Conservation (phyloP, 164 flowering plant genomes). For the Stephania yunnanensis region DNA sequence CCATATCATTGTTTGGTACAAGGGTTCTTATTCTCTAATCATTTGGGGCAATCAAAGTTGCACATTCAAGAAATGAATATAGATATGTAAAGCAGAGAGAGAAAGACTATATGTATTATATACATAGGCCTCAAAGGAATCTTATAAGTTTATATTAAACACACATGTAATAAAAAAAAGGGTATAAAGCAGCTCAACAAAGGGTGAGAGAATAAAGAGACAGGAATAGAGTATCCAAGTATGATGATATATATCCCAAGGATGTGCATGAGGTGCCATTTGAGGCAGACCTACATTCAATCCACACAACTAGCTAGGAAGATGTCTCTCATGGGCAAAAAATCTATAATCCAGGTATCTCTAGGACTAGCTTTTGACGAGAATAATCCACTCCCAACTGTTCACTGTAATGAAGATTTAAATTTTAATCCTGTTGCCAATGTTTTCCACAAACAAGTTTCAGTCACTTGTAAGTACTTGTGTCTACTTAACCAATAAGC, state of each 20-base stretch:
- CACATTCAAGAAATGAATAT: background rate
- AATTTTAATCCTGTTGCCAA: too few species aligned
- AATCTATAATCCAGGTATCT: too few species aligned
- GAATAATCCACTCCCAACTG: too few species aligned
- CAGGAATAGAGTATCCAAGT: background rate
- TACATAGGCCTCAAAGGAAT: background rate
- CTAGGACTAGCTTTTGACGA: too few species aligned
- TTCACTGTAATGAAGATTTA: too few species aligned
- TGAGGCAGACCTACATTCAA: background rate
- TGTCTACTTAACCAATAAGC: too few species aligned
- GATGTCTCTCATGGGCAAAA: too few species aligned
- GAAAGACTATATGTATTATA: too few species aligned
- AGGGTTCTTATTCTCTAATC: constrained; percentile 22
- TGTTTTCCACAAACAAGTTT: too few species aligned
- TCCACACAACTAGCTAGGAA: too few species aligned
- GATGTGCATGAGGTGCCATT: background rate
- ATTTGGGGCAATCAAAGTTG: constrained; percentile 2
- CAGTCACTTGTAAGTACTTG: too few species aligned
- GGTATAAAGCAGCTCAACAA: constrained; percentile 5
- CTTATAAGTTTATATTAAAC: background rate
- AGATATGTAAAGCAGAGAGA: background rate
- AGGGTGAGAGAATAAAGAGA: constrained; percentile 7
- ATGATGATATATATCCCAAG: constrained; percentile 1
- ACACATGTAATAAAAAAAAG: background rate
- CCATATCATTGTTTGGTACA: constrained; percentile 6